These are phyloP conservation scores for Quercus variabilis DNA, from an alignment of 306 rosid genomes.

Conservation along the genomic window DNA sequence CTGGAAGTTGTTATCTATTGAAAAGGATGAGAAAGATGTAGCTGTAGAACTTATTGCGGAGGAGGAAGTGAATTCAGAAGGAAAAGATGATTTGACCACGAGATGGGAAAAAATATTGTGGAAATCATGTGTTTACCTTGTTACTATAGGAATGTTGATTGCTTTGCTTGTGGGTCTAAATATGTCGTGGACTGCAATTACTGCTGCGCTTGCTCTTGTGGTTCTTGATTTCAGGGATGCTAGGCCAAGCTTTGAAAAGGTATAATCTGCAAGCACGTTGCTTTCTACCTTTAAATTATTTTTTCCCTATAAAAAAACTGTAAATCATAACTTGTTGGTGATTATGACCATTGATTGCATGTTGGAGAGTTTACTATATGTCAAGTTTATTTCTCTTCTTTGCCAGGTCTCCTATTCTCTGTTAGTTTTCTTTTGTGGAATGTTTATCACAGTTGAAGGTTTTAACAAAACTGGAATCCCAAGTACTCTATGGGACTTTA, in stretches of 20 bases:
- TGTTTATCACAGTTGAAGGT: slow-evolving; percentile 90
- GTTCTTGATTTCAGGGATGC: slow-evolving; percentile 81
- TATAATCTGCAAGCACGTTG: slow-evolving; percentile 16
- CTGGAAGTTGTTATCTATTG: slow-evolving; percentile 38
- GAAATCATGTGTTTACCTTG: slow-evolving; percentile 63
- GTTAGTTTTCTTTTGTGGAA: slow-evolving; percentile 81
- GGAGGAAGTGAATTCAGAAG: slow-evolving; percentile 38
- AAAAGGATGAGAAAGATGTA: slow-evolving; percentile 58
- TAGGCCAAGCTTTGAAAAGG: slow-evolving; percentile 65
- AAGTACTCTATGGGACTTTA: slow-evolving; percentile 68
- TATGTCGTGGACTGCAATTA: slow-evolving; percentile 86
- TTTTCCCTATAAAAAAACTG: not conserved
- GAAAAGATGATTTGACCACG: slow-evolving; percentile 30
- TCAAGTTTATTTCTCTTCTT: not conserved
- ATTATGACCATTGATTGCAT: no score
- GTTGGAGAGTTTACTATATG: not conserved
- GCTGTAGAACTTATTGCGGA: slow-evolving; percentile 36
- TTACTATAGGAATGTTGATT: slow-evolving; percentile 76
- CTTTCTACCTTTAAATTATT: not conserved
- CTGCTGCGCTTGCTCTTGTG: slow-evolving; percentile 78
- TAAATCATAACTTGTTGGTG: not conserved
- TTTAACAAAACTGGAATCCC: slow-evolving; percentile 90
- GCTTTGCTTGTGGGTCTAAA: slow-evolving; percentile 73
- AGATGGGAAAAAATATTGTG: slow-evolving; percentile 51
- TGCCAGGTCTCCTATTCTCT: slow-evolving; percentile 56